These are phyloP conservation scores for Tilletia walkeri DNA, from an alignment of 1,284 basidiomycete genomes.

Conservation along the genomic window DNA sequence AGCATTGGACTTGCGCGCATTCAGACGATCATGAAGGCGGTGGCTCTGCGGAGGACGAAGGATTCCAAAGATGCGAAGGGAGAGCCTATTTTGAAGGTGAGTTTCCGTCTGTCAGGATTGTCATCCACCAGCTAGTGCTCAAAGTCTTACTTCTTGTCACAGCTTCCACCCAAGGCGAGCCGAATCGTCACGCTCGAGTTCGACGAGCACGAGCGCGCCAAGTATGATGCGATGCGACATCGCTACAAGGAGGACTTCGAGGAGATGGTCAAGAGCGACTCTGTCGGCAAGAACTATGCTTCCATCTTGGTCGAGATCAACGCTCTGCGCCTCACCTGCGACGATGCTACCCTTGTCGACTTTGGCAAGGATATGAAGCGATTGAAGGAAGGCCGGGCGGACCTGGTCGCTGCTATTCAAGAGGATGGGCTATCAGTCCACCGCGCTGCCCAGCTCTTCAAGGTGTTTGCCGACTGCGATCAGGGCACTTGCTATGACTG, in stretches of 20 bases:
- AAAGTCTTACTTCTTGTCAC: neutral
- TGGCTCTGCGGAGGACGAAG: slow-evolving; percentile 93
- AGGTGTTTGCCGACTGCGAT: slow-evolving; percentile 76
- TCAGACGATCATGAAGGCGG: slow-evolving; percentile 93
- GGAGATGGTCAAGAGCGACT: slow-evolving; percentile 80
- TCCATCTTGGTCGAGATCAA: slow-evolving; percentile 64
- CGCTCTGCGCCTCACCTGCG: slow-evolving; percentile 86
- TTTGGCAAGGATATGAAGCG: slow-evolving; percentile 55
- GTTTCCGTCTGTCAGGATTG: neutral
- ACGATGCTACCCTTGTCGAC: slow-evolving; percentile 87
- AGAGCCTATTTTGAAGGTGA: slow-evolving; percentile 70
- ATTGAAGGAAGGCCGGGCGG: slow-evolving; percentile 59
- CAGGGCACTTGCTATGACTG: slow-evolving; percentile 86
- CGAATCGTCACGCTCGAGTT: slow-evolving; percentile 82
- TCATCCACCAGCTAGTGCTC: neutral
- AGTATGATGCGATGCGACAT: slow-evolving; percentile 83
- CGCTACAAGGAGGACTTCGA: slow-evolving; percentile 87
- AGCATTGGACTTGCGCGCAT: slow-evolving; percentile 87
- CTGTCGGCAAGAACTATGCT: slow-evolving; percentile 91
- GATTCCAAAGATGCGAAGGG: slow-evolving; percentile 80
- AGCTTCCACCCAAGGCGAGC: slow-evolving; percentile 74
- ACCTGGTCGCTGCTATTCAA: slow-evolving; percentile 66
- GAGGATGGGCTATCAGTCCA: slow-evolving; percentile 75
- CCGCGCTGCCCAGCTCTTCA: slow-evolving; percentile 76
- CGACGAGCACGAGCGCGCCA: slow-evolving; percentile 73